Base-by-base conservation (phyloP, 1,284 basidiomycete species). In the Marasmius sp. region DNA sequence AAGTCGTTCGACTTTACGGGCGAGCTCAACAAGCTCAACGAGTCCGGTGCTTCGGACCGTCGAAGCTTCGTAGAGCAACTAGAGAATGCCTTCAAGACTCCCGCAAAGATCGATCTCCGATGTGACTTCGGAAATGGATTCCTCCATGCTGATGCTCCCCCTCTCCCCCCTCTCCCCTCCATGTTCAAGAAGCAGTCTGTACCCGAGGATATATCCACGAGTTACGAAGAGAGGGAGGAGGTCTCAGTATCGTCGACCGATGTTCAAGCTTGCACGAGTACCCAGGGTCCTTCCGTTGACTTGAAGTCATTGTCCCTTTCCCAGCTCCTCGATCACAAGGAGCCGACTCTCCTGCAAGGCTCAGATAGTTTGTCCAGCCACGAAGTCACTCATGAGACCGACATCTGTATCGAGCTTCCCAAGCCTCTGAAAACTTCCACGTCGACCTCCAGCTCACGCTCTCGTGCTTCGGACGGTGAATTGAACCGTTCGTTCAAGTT, bases 1-100 rank as follows among this genome's bases (percentile, higher is more conserved):
- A 86, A 84, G 67, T 91, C 89, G 1, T 95, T 95, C 66, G 93
- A 95, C 71, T 95, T 95, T 69, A 94, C 93, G 0, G 88, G 85
- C 22, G 93, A 94, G 72, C 77, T 93, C 55, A 79, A 83, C 70
- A 85, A 79, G 65, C 81, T 95, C 49, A 88, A 88, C 61, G 85
- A 88, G 67, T 86, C 84, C 6, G 89, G 89, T 33, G 86, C 71
- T 2, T 86, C 86, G 0, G 85, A 91, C 67, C 76, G 91, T 4
- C 78, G 76, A 6, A 93, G 91, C 72, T 95, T 95, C 69, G 86
- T 95, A 3, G 91, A 93, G 71, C 89, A 92, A 71, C 75, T 93
- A 10, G 91, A 92, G 74, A 86, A 81, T 55, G 91, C 91, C 0
- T 93, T 93, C 78, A 81, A 83, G 61, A 90, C 89, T 0, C 90